Evolutionary conservation across 1,284 basidiomycete genomes (phyloP), one percentile per base, ranked within the genome.

Genomic region (Sparassis latifolia): DNA sequence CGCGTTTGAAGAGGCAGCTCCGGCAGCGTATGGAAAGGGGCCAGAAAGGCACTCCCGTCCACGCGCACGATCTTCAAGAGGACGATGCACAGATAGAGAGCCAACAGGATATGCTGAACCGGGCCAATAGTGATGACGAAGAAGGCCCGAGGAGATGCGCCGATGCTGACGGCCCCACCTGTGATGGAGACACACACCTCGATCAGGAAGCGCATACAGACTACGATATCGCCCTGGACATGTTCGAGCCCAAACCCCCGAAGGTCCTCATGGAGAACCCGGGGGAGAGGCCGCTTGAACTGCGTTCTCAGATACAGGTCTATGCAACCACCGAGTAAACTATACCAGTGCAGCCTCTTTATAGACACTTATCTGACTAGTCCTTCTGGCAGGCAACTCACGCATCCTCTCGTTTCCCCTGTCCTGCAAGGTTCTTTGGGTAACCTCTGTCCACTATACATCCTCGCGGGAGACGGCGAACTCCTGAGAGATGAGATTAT

Each of bases 401-500:
- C 78, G 2, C 87, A 92, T 63, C 89, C 90, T 0, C 78, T 89
- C 29, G 87, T 92, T 4, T 91, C 87, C 0, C 91, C 91, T 0
- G 58, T 81, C n/a, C 69, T 83, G 40, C 72, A 90, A 66, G 80
- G 85, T 0, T 90, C 88, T n/a, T 69, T 94, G 3, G 89, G 89
- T 1, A 86, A 90, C 35, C 75, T 95, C 1, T 89, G 88, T 3
- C 91, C 91, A 1, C 66, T 94, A 20, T 89, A 89, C 62, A 83
- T 94, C 51, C 70, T 92, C 37, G 80, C 80, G 2, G 89, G 91
- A 0, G 78, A 93, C 60, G 80, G 82, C 9, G 92, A 94, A 64
- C 83, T 91, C 0, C 67, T 94, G 35, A 69, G 87, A 7, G 92
- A 95, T 63, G 90, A 94, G 68, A 86, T 90, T 50, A 73, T 93